These are phyloP conservation scores for Persicaria tinctoria DNA, from an alignment of 148 eudicot species.

Conservation along the genomic window DNA sequence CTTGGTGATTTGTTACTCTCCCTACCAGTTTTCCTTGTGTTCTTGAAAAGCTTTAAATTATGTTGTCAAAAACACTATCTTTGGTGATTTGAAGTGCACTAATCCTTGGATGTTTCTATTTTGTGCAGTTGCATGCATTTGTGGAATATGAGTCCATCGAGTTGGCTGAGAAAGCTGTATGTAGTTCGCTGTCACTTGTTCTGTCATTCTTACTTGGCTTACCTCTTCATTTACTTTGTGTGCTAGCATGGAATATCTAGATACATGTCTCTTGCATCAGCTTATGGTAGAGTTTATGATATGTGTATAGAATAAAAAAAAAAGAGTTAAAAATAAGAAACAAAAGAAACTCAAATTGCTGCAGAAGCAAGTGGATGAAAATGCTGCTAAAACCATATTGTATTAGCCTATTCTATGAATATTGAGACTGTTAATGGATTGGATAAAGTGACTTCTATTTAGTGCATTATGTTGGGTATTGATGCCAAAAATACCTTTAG, in stretches of 20 bases:
- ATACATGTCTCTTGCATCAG: neutral
- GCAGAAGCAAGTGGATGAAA: neutral
- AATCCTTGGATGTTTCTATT: conserved; percentile 12
- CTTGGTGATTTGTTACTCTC: neutral
- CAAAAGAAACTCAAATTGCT: neutral
- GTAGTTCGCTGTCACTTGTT: conserved; percentile 16
- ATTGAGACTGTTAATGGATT: neutral
- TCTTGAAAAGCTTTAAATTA: neutral
- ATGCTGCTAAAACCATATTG: neutral
- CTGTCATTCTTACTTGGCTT: neutral
- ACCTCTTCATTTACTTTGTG: neutral
- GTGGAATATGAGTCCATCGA: conserved; percentile 94
- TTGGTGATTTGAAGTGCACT: neutral
- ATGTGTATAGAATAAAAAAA: neutral
- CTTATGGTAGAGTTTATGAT: neutral
- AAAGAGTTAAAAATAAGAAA: neutral
- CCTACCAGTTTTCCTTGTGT: neutral
- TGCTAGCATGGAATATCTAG: neutral
- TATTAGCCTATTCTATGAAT: neutral
- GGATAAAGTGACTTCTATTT: neutral
- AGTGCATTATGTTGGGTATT: neutral
- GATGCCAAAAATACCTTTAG: neutral
- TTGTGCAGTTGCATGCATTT: conserved; percentile 78
- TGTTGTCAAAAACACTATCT: neutral
- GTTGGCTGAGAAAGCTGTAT: conserved; percentile 91